phyloP scores from a whole-genome alignment of 352 stramenopile species.

The Globisporangium paroecandrum region DNA sequence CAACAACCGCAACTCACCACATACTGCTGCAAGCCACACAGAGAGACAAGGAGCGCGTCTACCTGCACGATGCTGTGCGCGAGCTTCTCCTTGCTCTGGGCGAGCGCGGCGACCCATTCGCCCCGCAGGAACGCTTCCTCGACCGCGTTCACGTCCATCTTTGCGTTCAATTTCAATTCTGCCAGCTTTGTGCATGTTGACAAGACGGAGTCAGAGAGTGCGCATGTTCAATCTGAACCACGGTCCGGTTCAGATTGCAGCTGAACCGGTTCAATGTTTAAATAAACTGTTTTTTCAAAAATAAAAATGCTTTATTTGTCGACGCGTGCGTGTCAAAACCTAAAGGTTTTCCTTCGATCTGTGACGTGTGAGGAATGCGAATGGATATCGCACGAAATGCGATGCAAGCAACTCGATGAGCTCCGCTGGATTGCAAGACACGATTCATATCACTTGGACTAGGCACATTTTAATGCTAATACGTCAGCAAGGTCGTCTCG shows the following conservation, averaged over 20 bases:
- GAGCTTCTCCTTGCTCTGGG: conserved; percentile 45
- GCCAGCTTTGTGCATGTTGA: conserved; percentile 9
- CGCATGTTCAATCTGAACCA: conserved; percentile 7
- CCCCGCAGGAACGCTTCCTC: conserved; percentile 59
- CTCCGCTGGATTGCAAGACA: not conserved
- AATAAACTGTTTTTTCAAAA: not conserved
- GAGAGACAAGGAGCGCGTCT: not conserved
- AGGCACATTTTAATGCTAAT: not conserved
- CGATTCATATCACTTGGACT: not conserved
- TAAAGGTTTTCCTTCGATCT: too few relatives aligned
- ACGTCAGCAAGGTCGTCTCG: not conserved
- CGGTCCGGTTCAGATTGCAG: conserved; percentile 1
- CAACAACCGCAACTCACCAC: not conserved
- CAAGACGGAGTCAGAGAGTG: not conserved
- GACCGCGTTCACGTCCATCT: conserved; percentile 34
- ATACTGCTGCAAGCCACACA: not conserved
- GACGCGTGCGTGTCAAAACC: too few relatives aligned
- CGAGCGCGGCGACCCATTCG: conserved; percentile 53
- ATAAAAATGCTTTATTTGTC: not conserved
- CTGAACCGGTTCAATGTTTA: not conserved
- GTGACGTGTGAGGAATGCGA: too few relatives aligned
- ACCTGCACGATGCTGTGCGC: conserved; percentile 30
- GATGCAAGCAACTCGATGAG: too few relatives aligned
- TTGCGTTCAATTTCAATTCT: not conserved
- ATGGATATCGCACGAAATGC: too few relatives aligned